Base-by-base conservation (phyloP, 371 early-diverging fungal species). In the Syncephalastrum contaminatum region DNA sequence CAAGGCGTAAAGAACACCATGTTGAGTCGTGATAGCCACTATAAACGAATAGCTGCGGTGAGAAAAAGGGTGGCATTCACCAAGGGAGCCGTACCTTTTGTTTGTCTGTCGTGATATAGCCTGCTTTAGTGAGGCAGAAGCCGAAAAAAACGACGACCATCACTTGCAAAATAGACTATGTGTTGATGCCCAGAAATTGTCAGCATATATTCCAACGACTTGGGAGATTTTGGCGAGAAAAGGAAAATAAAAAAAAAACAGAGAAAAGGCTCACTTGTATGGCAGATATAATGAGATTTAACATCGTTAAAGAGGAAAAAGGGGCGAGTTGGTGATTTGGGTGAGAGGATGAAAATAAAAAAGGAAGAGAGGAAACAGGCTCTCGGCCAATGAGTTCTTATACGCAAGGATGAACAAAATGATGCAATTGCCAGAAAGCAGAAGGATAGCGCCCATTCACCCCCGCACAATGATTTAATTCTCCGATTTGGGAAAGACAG, bases 1-100 rank as follows among this genome's bases (percentile, higher is more conserved):
- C 86, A 85, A 2, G 86, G 88, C 13, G 88, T 87, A 69, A 87
- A 77, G 58, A 84, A 83, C 54, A 80, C 76, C 62, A 87, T 54
- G 63, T 84, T 85, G 43, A 87, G 67, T 45, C 69, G 64, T 22
- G 87, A 85, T 51, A 87, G 56, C 22, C 81, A 73, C 87, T 86
- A 48, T 0, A 0, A 43, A 43, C 43, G 47, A 18, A 6, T 1
- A 22, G 43, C 15, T 6, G 30, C 0, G 43, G 2, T 41, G 2
- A 14, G 43, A 41, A 30, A 20, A 24, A 18, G n/a, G 6, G 15
- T 54, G 10, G 16, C 14, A 19, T 22, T 48, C 40, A 18, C 45
- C 25, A 16, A 8, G 42, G 7, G 36, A 2, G 7, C 10, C n/a
- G 13, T 71, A 85, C 86, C 72, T 81, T 85, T 66, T 83, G 83